Evolutionary conservation across 805 yeast genomes (phyloP).

Genomic region (Nakazawaea sp.): DNA sequence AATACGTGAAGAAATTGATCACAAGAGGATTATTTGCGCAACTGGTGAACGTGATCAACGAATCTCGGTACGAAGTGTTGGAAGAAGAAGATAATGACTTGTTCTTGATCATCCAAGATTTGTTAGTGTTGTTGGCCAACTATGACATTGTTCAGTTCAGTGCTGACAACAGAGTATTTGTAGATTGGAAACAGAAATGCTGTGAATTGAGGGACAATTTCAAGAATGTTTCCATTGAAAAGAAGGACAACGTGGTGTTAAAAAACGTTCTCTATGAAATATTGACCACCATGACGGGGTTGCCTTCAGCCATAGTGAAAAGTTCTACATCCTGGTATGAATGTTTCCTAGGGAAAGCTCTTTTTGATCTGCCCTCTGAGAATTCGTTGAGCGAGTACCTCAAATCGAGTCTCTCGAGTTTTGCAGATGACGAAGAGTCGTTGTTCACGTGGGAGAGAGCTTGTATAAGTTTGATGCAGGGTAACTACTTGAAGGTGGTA

Average conservation of each 20-base stretch:
- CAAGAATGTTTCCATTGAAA: conserved; percentile 14
- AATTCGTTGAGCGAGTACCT: conserved; percentile 35
- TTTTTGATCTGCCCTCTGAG: conserved; percentile 53
- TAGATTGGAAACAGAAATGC: conserved; percentile 42
- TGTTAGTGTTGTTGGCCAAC: conserved; percentile 29
- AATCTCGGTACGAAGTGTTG: conserved; percentile 36
- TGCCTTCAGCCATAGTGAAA: conserved; percentile 38
- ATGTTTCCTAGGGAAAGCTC: conserved; percentile 29
- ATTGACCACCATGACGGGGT: conserved; percentile 38
- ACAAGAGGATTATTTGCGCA: conserved; percentile 56
- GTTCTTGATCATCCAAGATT: conserved; percentile 32
- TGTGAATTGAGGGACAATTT: conserved; percentile 43
- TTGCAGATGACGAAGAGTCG: conserved; percentile 23
- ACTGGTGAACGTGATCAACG: conserved; percentile 41
- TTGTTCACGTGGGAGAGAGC: conserved; percentile 42
- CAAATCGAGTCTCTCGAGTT: conserved; percentile 24
- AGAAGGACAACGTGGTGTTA: conserved; percentile 19
- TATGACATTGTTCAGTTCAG: conserved; percentile 29
- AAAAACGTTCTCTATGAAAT: conserved; percentile 33
- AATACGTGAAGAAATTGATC: conserved; percentile 46
- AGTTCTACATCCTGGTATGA: conserved; percentile 66
- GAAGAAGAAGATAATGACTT: conserved; percentile 24
- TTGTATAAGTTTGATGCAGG: conserved; percentile 49
- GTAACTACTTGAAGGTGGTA: conserved; percentile 49
- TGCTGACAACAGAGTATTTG: conserved; percentile 32